Evolutionary conservation across 495 filamentous ascomycete genomes (phyloP), one percentile per base, ranked within the genome.

Genomic region (Ascobolus immersus): DNA sequence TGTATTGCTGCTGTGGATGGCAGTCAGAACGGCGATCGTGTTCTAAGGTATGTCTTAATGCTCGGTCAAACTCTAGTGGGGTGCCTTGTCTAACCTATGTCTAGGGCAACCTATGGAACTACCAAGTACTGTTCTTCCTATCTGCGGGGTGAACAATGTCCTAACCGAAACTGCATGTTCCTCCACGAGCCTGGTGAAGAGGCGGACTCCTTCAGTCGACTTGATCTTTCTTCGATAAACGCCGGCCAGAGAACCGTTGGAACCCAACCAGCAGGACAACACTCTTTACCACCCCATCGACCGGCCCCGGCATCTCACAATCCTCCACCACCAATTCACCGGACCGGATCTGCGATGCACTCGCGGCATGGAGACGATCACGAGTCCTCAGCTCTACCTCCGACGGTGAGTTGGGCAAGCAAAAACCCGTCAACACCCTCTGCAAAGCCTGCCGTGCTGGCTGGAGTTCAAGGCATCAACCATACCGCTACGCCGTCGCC

Each of bases 111-210:
- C 52, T 77, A 89, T 34, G 89, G 89, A 14, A 99, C 89, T 5
- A 99, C 89, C 2, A 99, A 99, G 52, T 99, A 99, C 50, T 99
- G 86, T 54, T 94, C 86, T 1, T 86, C 86, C 6, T 99, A 84
- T 60, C 62, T 99, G 17, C 71, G 89, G 14, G 76, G 80, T 34
- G 86, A 99, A 49, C 69, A 67, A 37, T 99, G 86, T 54, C 76
- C 71, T 21, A 99, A 99, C 44, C 66, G 79, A 33, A 77, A 78
- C 36, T 99, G 86, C 54, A 99, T 91, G 61, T 99, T 99, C 53
- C 55, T 99, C 25, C 86, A 99, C 48, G 86, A 99, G 50, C 73
- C 82, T 12, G 86, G 84, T 12, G 86, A 99, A 48, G 86, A 91
- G 38, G 80, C 82, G 36, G 84, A 99, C 38, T 93, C 80, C 52